Percentiles rank a stretch among this genome's conserved stretches.
phyloP scores from a whole-genome alignment of 257 asterid species.

The Ligustrum vulgare region DNA sequence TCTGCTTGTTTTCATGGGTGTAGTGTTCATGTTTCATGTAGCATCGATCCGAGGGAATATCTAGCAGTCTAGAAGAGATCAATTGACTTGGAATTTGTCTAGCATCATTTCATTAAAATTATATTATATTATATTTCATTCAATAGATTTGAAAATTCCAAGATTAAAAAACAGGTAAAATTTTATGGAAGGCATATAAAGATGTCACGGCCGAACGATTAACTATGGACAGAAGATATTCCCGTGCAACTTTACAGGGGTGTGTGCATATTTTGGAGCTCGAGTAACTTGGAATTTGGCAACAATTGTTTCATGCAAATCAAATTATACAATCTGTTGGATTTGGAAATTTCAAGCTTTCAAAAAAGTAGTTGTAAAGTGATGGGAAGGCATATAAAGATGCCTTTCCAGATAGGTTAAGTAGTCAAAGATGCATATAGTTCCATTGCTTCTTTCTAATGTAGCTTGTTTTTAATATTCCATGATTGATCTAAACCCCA shows the following conservation, averaged over 20 bases:
- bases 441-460: slow-evolving; percentile 7
- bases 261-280: not conserved
- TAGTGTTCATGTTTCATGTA: not conserved
- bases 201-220: not conserved
- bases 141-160: slow-evolving; percentile 1
- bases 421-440: not conserved
- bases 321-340: not conserved
- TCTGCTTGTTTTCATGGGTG: not conserved
- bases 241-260: not conserved
- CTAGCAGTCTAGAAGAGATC: not conserved
- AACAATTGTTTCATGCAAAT: slow-evolving; percentile 9
- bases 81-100: slow-evolving; percentile 4
- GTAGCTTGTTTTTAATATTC: not conserved
- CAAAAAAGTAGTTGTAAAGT: slow-evolving; percentile 4
- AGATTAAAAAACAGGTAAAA: slow-evolving; percentile 15
- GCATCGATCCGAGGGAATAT: slow-evolving; percentile 11
- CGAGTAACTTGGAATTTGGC: slow-evolving; percentile 10
- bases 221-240: not conserved
- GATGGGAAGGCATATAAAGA: slow-evolving; percentile 7
- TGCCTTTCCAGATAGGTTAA: slow-evolving; percentile 3
- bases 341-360: not conserved
- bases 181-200: not conserved
- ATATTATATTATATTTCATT: not conserved
- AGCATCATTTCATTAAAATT: slow-evolving; percentile 6
- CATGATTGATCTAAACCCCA: slow-evolving; percentile 7